Evolutionary conservation across 192 early-diverging fungal genomes (phyloP), one percentile per base, ranked within the genome.

Genomic region (Entophlyctis luteolus): DNA sequence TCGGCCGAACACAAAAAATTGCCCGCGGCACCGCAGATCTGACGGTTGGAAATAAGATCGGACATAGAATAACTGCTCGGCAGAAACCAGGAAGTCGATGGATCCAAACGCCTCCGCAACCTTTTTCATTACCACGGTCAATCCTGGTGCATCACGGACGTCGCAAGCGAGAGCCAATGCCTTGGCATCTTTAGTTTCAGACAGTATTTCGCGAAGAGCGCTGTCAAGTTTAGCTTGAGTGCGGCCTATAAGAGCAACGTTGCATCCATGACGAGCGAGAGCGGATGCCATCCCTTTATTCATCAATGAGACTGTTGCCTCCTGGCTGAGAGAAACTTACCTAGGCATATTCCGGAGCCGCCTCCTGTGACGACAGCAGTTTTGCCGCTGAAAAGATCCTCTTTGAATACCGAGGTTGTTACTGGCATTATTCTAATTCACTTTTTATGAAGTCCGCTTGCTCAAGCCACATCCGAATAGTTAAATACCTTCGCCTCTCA

Each of bases 1-100:
- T 87, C 82, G 31, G 81, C 84, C 31, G 87, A 72, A 14, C 86
- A 73, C 36, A 91, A 71, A 62, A 91, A 91, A 74, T 91, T 91
- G 25, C 90, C 90, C 14, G 90, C 89, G 6, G 85, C 83, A 48
- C 83, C 81, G 57, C 77, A 78, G 48, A 87, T 76, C 42, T 27
- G 14, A 6, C 23, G 22, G n/a, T 10, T 1, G 8, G 59, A 12
- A 20, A 37, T 12, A 18, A 33, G 34, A 52, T 6, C 6, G 49
- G 10, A 20, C 12, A 25, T 8, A 6, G 25, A 52, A 52, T 52
- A 52, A 52, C 8, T 22, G n/a, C 10, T 8, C 10, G n/a, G 25
- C 8, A 52, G n/a, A 6, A 58, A 49, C 54, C 12, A 88, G 68
- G 38, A 86, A 86, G 73, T 91, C 90, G 45, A 91, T 81, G 25